Conservation (phyloP, 345 rosid species). For the Microcos paniculata region DNA sequence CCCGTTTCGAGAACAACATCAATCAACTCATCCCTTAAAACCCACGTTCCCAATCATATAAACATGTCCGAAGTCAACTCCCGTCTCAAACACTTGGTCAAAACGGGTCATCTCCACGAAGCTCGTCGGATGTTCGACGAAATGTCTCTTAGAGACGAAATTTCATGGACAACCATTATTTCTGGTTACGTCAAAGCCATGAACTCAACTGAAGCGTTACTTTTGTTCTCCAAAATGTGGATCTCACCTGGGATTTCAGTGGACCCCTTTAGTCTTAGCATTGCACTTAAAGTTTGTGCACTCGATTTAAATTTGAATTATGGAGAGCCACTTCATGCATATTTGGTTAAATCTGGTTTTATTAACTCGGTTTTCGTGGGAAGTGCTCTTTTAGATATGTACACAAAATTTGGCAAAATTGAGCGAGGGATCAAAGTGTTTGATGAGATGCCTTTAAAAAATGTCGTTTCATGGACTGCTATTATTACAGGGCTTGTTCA, state of each 20-base stretch:
- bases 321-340: constrained; percentile 74
- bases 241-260: constrained; percentile 43
- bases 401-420: constrained; percentile 50
- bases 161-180: constrained; percentile 77
- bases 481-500: constrained; percentile 75
- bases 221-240: constrained; percentile 65
- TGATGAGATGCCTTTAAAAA: constrained; percentile 59
- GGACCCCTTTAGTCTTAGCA: constrained; percentile 69
- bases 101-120: constrained; percentile 32
- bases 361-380: constrained; percentile 68
- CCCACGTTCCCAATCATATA: constrained; percentile 10
- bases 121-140: constrained; percentile 76
- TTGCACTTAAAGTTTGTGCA: constrained; percentile 76
- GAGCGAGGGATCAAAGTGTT: constrained; percentile 57
- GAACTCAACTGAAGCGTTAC: constrained; percentile 53
- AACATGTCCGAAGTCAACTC: constrained; percentile 40
- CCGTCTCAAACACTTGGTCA: constrained; percentile 33
- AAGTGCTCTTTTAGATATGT: constrained; percentile 71
- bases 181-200: constrained; percentile 59
- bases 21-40: neutral
- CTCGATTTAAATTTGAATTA: constrained; percentile 35
- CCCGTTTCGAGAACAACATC: neutral
- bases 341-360: constrained; percentile 51
- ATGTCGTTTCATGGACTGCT: constrained; percentile 84
- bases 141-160: constrained; percentile 65